Percentiles rank a stretch among this genome's conserved stretches.
Evolutionary conservation across 1,139 yeast species (phyloP).

Genomic region (Arxiozyma slooffiae): DNA sequence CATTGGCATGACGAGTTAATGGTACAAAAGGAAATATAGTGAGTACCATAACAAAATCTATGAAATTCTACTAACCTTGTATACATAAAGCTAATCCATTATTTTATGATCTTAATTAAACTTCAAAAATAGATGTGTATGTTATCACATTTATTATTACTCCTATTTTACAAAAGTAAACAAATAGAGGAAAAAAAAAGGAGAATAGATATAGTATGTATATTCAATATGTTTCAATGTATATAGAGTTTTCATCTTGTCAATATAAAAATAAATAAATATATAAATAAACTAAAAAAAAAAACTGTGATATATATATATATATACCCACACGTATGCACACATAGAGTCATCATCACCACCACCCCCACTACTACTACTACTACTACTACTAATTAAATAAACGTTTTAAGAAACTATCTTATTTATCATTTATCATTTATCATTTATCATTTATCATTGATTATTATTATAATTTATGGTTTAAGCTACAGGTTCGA

Average conservation of each 20-base stretch:
- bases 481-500: conserved; percentile 51
- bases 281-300: not conserved
- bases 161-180: not conserved
- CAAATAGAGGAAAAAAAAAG: not conserved
- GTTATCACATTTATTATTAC: not conserved
- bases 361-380: too few relatives aligned
- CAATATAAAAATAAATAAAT: not conserved
- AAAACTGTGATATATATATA: not conserved
- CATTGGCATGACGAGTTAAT: not conserved
- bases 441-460: too few relatives aligned
- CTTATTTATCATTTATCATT: too few relatives aligned
- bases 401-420: too few relatives aligned
- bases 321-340: not conserved
- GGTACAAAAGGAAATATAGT: not conserved
- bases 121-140: not conserved
- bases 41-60: too few relatives aligned
- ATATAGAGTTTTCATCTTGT: not conserved
- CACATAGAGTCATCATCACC: not conserved
- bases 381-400: too few relatives aligned
- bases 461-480: too few relatives aligned
- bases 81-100: too few relatives aligned
- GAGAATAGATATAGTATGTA: not conserved
- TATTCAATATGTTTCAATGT: conserved; percentile 1
- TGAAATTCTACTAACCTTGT: not conserved
- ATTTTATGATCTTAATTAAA: too few relatives aligned